These are phyloP conservation scores for Solanum pinnatisectum DNA, from an alignment of 257 asterid genomes.

Conservation along the genomic window DNA sequence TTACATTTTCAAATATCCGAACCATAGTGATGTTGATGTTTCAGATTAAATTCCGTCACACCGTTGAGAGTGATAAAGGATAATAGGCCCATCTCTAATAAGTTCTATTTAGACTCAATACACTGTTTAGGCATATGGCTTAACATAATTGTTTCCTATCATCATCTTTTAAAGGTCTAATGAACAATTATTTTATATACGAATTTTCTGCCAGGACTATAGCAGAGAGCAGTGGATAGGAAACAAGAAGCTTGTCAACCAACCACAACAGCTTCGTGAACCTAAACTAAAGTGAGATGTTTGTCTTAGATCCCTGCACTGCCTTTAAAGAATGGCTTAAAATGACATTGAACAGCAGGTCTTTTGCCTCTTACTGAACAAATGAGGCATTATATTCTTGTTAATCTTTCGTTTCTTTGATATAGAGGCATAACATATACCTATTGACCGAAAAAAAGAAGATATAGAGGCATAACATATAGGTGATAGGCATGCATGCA, in stretches of 20 bases:
- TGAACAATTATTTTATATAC: neutral
- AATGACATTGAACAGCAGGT: neutral
- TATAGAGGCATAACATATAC: neutral
- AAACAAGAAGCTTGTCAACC: conserved; percentile 25
- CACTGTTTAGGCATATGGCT: neutral
- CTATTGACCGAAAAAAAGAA: neutral
- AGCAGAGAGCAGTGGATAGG: conserved; percentile 59
- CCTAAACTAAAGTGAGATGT: conserved; percentile 51
- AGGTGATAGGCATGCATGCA: neutral
- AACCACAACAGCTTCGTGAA: conserved; percentile 31
- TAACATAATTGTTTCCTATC: neutral
- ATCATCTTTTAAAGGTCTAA: neutral
- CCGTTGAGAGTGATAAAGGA: neutral
- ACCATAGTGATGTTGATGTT: neutral
- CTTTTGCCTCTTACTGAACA: neutral
- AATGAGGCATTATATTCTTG: neutral
- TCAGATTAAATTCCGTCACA: neutral
- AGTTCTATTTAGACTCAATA: neutral
- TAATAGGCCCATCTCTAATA: neutral
- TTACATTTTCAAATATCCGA: neutral
- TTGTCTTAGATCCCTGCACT: neutral
- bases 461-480: neutral
- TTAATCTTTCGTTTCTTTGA: neutral
- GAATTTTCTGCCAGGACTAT: conserved; percentile 33
- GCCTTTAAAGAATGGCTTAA: neutral